Evolutionary conservation across 768 basidiomycete genomes (phyloP), one percentile per base, ranked within the genome.

Genomic region (Lentinula edodes): DNA sequence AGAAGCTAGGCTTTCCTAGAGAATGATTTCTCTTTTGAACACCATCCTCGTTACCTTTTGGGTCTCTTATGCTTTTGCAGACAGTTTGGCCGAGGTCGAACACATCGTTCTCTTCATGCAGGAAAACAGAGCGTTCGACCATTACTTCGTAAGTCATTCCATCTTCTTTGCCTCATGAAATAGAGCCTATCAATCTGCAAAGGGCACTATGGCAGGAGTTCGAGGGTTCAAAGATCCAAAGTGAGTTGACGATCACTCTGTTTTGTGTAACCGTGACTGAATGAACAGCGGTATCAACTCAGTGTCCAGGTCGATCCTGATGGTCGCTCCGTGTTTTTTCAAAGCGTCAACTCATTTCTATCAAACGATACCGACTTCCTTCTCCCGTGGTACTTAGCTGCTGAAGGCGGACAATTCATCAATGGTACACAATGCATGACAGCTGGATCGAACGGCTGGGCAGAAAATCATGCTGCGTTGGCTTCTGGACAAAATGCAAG

Each of bases 61-160:
- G 45, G 43, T n/a, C 16, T 20, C 42, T 13, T 18, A 9, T 59
- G 45, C 58, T 9, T 59, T 34, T 34, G 59, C 59, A 36, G 59
- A 60, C 32, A 57, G 61, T 18, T n/a, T 61, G n/a, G 61, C 52
- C 18, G 55, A 61, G 10, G 55, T 61, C 23, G 53, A 61, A 32
- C 61, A 61, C 48, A 28, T 61, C 20, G 53, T 61, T 23, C 34
- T 61, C 8, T 61, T 61, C 43, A 61, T 61, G 61, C 61, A 61
- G 38, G 61, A 61, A 41, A 61, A 61, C 45, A 45, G 61, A 54
- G 61, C 61, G 34, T 61, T 61, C 46, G 61, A 61, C 28, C 61
- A 61, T 35, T 61, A 61, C 48, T 61, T 60, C 23, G 59, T 60
- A n/a, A 52, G 59, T 51, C 13, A n/a, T 5, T 12, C 9, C 23